Evolutionary conservation across 176 grass and related monocot species (phyloP), one percentile per base, ranked within the genome.

Genomic region (Thinopyrum elongatum): DNA sequence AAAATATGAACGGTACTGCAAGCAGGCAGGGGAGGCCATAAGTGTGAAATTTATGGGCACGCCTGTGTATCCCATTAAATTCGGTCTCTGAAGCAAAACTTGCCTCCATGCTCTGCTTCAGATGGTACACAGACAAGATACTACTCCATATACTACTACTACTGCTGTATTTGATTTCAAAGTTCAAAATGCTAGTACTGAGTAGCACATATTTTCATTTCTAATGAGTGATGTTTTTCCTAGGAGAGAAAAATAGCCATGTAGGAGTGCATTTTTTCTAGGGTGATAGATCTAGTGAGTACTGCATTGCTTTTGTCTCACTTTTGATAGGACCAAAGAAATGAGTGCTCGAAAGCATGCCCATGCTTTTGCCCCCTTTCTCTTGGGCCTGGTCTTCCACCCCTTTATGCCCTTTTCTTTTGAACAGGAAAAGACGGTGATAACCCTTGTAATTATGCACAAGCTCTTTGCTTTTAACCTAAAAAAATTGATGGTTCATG

Each of bases 301-400:
- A 6, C 63, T 75, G 34, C 47, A 80, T 87, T 87, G 29, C 68
- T 76, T 86, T 82, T 87, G 60, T 91, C 89, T 53, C 76, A 63
- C 85, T 87, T 91, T 91, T 87, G 85, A 84, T 84, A 62, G 89
- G 87, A 91, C 85, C 81, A 30, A 91, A 81, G 76, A 84, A 80
- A 68, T 29, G 78, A 84, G 76, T 79, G 85, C 46, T 22, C 36
- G 35, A 91, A 91, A 87, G 89, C 85, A 84, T 81, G 36, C 12
- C 15, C 80, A 87, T 87, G 66, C 84, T 83, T 76, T 90, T 90
- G 78, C 79, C 44, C 31, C 44, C 31, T 27, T 62, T 81, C 78
- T 72, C 79, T 87, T 90, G 30, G 85, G 75, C 34, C 84, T 77
- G 78, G 34, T 28, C 8, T 19, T 57, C 31, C 41, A 30, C 42